phyloP scores from a whole-genome alignment of 108 stramenopile species.

The Nitzschia sp. region DNA sequence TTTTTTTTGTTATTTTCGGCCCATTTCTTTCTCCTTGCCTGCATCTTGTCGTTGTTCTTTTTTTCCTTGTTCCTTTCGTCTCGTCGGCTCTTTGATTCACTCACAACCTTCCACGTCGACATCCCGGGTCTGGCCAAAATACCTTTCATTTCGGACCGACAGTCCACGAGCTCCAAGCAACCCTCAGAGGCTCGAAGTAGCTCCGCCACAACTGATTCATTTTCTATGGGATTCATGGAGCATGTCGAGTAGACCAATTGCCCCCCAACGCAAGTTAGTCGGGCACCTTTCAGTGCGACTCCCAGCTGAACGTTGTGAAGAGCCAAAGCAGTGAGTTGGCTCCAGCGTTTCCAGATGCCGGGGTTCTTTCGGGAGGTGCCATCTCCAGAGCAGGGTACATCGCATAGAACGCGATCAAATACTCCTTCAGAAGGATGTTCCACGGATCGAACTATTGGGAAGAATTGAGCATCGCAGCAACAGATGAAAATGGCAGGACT shows the following conservation, averaged over 20 bases:
- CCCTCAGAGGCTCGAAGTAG: constrained; percentile 76
- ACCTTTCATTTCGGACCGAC: constrained; percentile 56
- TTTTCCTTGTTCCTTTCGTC: constrained; percentile 60
- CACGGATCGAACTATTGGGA: constrained; percentile 67
- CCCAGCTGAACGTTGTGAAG: constrained; percentile 88
- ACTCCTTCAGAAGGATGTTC: constrained; percentile 52
- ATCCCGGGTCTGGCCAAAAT: constrained; percentile 86
- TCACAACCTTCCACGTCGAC: constrained; percentile 85
- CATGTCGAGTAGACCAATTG: constrained; percentile 97
- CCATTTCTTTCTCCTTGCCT: constrained; percentile 52
- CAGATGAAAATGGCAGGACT: constrained; percentile 89
- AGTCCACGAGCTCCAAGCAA: constrained; percentile 87
- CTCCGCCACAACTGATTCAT: constrained; percentile 97
- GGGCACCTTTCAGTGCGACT: constrained; percentile 87
- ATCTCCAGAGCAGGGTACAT: constrained; percentile 99
- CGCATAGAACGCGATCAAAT: constrained; percentile 97
- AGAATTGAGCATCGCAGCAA: constrained; percentile 87
- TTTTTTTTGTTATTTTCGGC: constrained; percentile 25
- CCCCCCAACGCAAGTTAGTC: constrained; percentile 85
- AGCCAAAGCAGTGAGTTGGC: constrained; percentile 47
- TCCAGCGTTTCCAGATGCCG: constrained; percentile 87
- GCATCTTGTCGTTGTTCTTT: constrained; percentile 82
- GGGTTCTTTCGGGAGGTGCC: constrained; percentile 97
- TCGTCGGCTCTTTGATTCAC: constrained; percentile 57
- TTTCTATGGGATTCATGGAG: constrained; percentile 97